A percentile compares a stretch with the other conserved stretches of the same genome.
phyloP scores from a whole-genome alignment of 352 stramenopile genomes.

The Pythium phragmiticola region DNA sequence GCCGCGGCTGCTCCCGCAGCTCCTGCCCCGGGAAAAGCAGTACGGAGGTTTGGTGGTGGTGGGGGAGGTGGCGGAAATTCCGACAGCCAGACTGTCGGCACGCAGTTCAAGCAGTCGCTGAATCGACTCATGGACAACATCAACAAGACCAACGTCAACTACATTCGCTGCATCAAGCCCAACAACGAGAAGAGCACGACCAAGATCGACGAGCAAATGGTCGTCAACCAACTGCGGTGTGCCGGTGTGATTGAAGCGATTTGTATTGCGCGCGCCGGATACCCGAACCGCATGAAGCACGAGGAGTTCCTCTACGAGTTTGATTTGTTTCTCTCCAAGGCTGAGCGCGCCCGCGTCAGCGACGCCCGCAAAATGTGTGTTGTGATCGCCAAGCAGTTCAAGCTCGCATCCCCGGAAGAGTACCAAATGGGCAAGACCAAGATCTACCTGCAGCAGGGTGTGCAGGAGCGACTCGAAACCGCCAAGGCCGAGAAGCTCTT shows the following conservation, averaged over 20 bases:
- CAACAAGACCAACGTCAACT: conserved; percentile 94
- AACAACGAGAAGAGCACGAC: conserved; percentile 94
- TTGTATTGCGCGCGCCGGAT: conserved; percentile 96
- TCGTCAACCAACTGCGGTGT: conserved; percentile 96
- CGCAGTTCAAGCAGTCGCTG: conserved; percentile 86
- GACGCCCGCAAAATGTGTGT: conserved; percentile 43
- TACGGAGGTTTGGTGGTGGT: conserved; percentile 21
- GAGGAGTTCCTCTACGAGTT: conserved; percentile 79
- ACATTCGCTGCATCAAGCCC: conserved; percentile 98
- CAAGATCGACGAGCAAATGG: conserved; percentile 88
- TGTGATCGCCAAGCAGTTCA: conserved; percentile 58
- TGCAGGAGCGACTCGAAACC: conserved; percentile 70
- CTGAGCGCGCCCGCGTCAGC: conserved; percentile 28
- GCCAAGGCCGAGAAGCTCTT: conserved; percentile 68
- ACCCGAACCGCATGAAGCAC: conserved; percentile 95
- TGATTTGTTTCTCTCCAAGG: conserved; percentile 39
- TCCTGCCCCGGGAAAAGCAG: too few species aligned
- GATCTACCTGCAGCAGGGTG: conserved; percentile 85
- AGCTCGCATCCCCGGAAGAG: conserved; percentile 58
- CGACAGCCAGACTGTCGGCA: conserved; percentile 36
- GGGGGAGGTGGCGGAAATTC: conserved; percentile 20
- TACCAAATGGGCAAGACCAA: conserved; percentile 84
- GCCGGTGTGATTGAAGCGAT: conserved; percentile 99
- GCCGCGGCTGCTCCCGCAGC: too few species aligned
- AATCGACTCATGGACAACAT: conserved; percentile 93